Base-by-base conservation (phyloP, 192 early-diverging fungal species). In the Powellomyces hirtus region DNA sequence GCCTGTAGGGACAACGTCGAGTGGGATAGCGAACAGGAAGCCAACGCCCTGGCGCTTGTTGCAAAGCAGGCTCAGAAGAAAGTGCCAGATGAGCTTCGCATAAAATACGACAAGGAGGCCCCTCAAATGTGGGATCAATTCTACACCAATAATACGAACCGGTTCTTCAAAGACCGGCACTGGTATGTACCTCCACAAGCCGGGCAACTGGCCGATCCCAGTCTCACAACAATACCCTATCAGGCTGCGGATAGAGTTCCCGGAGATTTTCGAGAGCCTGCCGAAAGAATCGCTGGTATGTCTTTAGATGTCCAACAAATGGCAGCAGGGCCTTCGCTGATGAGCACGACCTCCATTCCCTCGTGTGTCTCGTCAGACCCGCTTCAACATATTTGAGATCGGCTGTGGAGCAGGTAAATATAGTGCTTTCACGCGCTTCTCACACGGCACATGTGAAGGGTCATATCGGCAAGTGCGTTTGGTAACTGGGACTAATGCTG, bases 321-420 rank as follows among this genome's bases (percentile, higher is more conserved):
- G 64, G 44, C 26, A 63, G 75, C 37, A 75, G 50, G 14, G 38
- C 64, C n/a, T 14, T 38, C 26, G 58, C 40, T 13, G 2, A 0
- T 59, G 33, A 29, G 8, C 11, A 7, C 31, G 30, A 18, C 14
- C 1, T 0, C 35, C 29, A 27, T 56, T 27, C 1, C 14, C n/a
- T n/a, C n/a, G n/a, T n/a, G n/a, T n/a, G n/a, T n/a, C n/a, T 66
- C 16, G 30, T 33, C 27, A 58, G 58, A 51, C n/a, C 40, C 64
- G 62, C 50, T 84, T 85, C 71, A 75, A 62, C 10, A 84, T 98
- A 7, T 86, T 93, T 64, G 98, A 99, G 71, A 89, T 97, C 36
- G 98, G 98, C 45, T 99, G 98, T 77, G 98, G 98, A 1, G 95
- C 94, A 1, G 97, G 96, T 51, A 42, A 71, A 62, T n/a, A n/a